Base-by-base conservation (phyloP, 2,329 filamentous ascomycete species). In the Ophiocordyceps camponoti-rufipedis region DNA sequence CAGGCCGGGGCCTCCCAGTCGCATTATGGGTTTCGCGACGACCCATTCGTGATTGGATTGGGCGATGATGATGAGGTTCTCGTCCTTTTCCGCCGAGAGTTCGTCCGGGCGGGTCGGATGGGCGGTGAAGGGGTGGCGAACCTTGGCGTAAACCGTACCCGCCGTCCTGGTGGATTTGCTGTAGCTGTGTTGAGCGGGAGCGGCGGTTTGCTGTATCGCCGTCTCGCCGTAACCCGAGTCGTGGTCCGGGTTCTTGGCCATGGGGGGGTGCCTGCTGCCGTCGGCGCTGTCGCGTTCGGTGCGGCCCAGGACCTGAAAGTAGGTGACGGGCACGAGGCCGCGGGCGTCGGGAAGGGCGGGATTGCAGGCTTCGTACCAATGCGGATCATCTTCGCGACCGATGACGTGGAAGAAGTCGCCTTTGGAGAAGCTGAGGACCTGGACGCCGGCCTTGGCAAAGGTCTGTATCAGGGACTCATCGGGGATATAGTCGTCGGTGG, bases 41-140 rank as follows among this genome's bases (percentile, higher is more conserved):
- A 96, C 96, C 91, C 91, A 98, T 63, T 98, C 91, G 5, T 89
- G 86, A 57, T 96, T 96, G 7, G 89, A 96, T 62, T 96, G 91
- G 41, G 91, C 91, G 59, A 96, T 96, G 46, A 98, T 88, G 52
- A 98, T 95, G 57, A 98, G 95, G 45, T 88, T 85, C 64, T 98
- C 91, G 47, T 88, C 89, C 42, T 86, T 83, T 62, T 94, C 93
- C 43, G 91, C 91, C 53, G 95, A 88, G 48, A 98, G 66, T 65
- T 98, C 91, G 61, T 98, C 91, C n/a, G 87, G 46, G 4, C 46
- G 44, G 12, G 28, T 84, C 47, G 89, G 71, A 64, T 96, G 89
- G 1, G 91, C 91, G 53, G 85, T 78, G 64, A 98, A 98, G 63
- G 96, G 87, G 62, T 95, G 96, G 70, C 93, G 85, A 53, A 98